phyloP scores from a whole-genome alignment of 192 early-diverging fungal genomes.

The Funneliformis geosporum region DNA sequence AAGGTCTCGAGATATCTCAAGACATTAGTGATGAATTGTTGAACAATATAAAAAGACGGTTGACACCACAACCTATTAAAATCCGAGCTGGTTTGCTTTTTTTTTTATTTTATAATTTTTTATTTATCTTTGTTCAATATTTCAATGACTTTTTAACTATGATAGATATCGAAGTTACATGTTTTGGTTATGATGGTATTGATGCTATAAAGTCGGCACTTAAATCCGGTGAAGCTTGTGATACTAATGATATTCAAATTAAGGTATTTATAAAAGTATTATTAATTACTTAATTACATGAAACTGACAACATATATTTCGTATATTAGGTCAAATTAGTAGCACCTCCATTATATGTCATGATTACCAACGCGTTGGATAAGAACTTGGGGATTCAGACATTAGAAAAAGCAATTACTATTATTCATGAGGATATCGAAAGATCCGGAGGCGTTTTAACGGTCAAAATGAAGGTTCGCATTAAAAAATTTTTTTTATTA shows the following conservation, averaged over 20 bases:
- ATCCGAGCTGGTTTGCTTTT: conserved; percentile 75
- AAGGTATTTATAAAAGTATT: conserved; percentile 74
- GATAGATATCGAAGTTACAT: conserved; percentile 88
- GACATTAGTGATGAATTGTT: conserved; percentile 74
- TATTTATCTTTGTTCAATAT: not conserved
- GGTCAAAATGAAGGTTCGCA: conserved; percentile 79
- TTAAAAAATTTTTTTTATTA: conserved; percentile 11
- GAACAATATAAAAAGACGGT: conserved; percentile 80
- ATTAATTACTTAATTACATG: conserved; percentile 68
- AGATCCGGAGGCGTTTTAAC: conserved; percentile 70
- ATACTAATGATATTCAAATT: conserved; percentile 76
- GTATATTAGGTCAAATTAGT: conserved; percentile 82
- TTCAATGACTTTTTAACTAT: not conserved
- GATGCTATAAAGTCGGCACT: conserved; percentile 93
- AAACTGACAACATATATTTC: too few species aligned
- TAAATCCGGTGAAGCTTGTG: conserved; percentile 79
- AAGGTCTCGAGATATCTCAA: conserved; percentile 66
- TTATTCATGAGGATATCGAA: conserved; percentile 78
- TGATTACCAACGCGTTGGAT: conserved; percentile 83
- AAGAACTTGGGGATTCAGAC: conserved; percentile 81
- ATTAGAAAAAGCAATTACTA: conserved; percentile 86
- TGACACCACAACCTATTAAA: conserved; percentile 95
- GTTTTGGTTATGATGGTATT: conserved; percentile 93
- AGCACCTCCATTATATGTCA: conserved; percentile 93
- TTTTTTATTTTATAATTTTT: not conserved